These are phyloP conservation scores for Rhizopus delemar DNA, from an alignment of 371 early-diverging fungal genomes.

Conservation along the genomic window DNA sequence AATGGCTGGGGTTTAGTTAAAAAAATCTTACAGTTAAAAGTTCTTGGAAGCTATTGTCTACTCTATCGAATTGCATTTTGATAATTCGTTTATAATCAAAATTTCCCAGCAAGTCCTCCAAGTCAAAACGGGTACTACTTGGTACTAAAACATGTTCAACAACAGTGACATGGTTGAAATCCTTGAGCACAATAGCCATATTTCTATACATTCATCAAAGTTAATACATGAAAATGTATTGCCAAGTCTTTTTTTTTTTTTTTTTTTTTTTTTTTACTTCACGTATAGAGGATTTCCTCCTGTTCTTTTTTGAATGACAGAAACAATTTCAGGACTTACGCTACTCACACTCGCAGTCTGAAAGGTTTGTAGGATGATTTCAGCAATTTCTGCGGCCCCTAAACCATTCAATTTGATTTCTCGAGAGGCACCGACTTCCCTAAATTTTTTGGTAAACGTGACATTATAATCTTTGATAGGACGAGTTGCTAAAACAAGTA, in stretches of 20 bases:
- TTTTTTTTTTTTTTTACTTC: slow-evolving; percentile 39
- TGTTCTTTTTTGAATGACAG: slow-evolving; percentile 56
- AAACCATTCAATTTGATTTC: slow-evolving; percentile 55
- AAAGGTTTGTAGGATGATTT: slow-evolving; percentile 50
- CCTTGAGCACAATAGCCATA: slow-evolving; percentile 55
- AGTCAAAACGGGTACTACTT: slow-evolving; percentile 37
- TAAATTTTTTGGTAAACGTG: slow-evolving; percentile 35
- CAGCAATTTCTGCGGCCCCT: slow-evolving; percentile 51
- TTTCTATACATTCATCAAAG: slow-evolving; percentile 23
- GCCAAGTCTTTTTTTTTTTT: slow-evolving; percentile 16
- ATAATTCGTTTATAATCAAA: slow-evolving; percentile 59
- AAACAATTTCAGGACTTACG: slow-evolving; percentile 56
- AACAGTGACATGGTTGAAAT: slow-evolving; percentile 58
- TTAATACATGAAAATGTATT: too few species aligned
- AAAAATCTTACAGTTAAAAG: slow-evolving; percentile 42
- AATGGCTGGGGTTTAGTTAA: neutral
- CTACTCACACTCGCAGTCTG: slow-evolving; percentile 36
- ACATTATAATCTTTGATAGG: slow-evolving; percentile 55
- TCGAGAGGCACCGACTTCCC: slow-evolving; percentile 37
- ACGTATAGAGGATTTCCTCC: slow-evolving; percentile 64
- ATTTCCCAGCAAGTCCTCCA: slow-evolving; percentile 51
- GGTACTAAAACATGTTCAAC: slow-evolving; percentile 51
- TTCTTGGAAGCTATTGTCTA: slow-evolving; percentile 56
- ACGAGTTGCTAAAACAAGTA: slow-evolving; percentile 55
- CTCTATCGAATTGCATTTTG: slow-evolving; percentile 61